Percentiles rank a stretch among this genome's conserved stretches.
These are phyloP conservation scores for Peronospora belbahrii DNA, from an alignment of 352 stramenopile genomes.

Conservation along the genomic window DNA sequence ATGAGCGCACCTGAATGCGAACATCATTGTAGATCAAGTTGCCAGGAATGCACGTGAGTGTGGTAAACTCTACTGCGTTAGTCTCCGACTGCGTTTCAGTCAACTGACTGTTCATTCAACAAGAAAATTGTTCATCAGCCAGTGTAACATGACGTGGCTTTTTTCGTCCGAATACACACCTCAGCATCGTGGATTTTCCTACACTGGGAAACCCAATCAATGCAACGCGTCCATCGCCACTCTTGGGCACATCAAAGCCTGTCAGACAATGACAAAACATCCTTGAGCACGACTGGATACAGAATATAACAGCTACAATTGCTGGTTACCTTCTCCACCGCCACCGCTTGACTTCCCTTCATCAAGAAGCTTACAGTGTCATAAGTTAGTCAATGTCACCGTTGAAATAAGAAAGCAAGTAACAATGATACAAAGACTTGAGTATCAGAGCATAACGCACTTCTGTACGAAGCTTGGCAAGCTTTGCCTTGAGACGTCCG, in stretches of 20 bases:
- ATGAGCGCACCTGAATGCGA: slow-evolving; percentile 86
- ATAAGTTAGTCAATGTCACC: not conserved
- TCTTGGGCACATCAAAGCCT: slow-evolving; percentile 93
- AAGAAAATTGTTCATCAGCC: not conserved
- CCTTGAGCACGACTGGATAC: not conserved
- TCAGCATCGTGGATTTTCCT: slow-evolving; percentile 84
- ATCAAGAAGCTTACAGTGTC: slow-evolving; percentile 56
- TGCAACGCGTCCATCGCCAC: slow-evolving; percentile 94
- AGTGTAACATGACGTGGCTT: not conserved
- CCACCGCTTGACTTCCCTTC: slow-evolving; percentile 69
- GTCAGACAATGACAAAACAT: not conserved
- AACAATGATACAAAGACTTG: not conserved
- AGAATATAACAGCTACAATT: not conserved
- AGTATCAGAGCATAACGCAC: slow-evolving; percentile 14
- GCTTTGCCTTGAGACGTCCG: slow-evolving; percentile 95
- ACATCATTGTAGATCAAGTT: slow-evolving; percentile 95
- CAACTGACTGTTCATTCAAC: slow-evolving; percentile 60
- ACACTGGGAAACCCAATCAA: slow-evolving; percentile 93
- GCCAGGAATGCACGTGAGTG: slow-evolving; percentile 96
- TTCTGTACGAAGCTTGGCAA: slow-evolving; percentile 98
- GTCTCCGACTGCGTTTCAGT: slow-evolving; percentile 96
- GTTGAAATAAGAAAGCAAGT: not conserved
- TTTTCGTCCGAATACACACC: slow-evolving; percentile 18
- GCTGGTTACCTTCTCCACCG: slow-evolving; percentile 57
- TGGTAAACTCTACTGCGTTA: slow-evolving; percentile 97